These are phyloP conservation scores for Suillus decipiens DNA, from an alignment of 768 basidiomycete genomes.

Conservation along the genomic window DNA sequence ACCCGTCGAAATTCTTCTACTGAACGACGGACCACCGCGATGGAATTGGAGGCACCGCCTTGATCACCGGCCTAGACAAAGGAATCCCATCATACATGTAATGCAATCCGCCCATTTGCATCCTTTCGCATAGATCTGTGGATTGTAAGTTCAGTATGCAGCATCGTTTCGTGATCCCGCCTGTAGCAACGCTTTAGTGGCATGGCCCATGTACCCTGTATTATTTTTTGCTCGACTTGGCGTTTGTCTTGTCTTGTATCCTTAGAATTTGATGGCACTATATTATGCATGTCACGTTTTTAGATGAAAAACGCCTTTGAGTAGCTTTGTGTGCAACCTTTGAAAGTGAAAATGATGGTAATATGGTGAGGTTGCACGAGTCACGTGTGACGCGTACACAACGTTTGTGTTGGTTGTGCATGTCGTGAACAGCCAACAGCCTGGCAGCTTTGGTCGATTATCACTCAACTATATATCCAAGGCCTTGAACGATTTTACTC, in stretches of 20 bases:
- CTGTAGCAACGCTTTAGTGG: neutral
- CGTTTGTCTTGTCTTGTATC: neutral
- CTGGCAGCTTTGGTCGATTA: constrained; percentile 7
- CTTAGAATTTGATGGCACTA: neutral
- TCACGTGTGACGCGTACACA: constrained; percentile 35
- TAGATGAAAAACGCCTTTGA: constrained; percentile 2
- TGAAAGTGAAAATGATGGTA: neutral
- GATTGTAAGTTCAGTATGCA: constrained; percentile 2
- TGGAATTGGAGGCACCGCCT: neutral
- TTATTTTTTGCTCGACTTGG: neutral
- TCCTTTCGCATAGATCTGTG: neutral
- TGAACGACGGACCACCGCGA: neutral
- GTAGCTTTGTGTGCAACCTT: neutral
- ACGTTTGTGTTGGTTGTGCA: constrained; percentile 19
- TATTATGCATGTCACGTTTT: neutral
- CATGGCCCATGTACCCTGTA: constrained; percentile 7
- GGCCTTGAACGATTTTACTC: neutral
- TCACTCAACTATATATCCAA: constrained; percentile 1
- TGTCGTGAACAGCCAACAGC: constrained; percentile 9
- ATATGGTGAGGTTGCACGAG: constrained; percentile 3
- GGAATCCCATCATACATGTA: neutral
- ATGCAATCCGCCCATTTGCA: neutral
- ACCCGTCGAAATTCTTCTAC: constrained; percentile 20
- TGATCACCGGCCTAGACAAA: neutral
- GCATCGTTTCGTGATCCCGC: constrained; percentile 6